Conservation (phyloP, 1,284 basidiomycete species). For the Porphyrellus sp. region DNA sequence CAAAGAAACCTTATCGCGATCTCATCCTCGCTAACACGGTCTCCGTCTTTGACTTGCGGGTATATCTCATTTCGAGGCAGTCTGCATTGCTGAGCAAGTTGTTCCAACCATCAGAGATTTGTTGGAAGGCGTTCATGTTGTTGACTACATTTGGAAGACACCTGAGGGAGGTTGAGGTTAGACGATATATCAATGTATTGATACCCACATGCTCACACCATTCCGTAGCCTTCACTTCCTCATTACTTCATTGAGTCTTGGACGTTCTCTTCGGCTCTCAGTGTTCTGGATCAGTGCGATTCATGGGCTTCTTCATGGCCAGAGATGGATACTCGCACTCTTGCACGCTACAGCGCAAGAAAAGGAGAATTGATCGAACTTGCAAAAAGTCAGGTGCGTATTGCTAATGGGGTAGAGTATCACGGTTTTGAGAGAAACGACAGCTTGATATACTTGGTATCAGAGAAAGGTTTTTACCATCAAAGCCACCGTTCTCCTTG, state of each 20-base stretch:
- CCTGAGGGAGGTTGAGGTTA: slow-evolving; percentile 72
- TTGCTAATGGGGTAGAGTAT: background rate
- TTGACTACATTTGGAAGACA: slow-evolving; percentile 79
- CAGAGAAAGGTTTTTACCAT: slow-evolving; percentile 66
- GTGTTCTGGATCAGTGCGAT: slow-evolving; percentile 83
- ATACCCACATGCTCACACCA: slow-evolving; percentile 15
- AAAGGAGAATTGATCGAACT: slow-evolving; percentile 84
- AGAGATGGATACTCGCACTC: slow-evolving; percentile 43
- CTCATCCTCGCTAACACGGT: slow-evolving; percentile 89
- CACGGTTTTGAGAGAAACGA: slow-evolving; percentile 11
- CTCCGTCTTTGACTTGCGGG: slow-evolving; percentile 90
- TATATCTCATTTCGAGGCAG: slow-evolving; percentile 89
- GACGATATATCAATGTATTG: slow-evolving; percentile 21
- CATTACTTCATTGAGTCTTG: slow-evolving; percentile 87
- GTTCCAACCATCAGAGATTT: slow-evolving; percentile 66
- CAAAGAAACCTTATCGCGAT: slow-evolving; percentile 85
- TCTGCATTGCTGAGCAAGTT: slow-evolving; percentile 75
- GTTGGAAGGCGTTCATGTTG: slow-evolving; percentile 67
- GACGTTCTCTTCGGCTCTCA: slow-evolving; percentile 89
- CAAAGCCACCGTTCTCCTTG: slow-evolving; percentile 67
- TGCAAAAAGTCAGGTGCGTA: slow-evolving; percentile 71
- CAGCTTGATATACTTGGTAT: slow-evolving; percentile 85
- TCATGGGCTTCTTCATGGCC: slow-evolving; percentile 57
- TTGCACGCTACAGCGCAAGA: slow-evolving; percentile 56
- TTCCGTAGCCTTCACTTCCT: slow-evolving; percentile 61